These are phyloP conservation scores for Neofusicoccum cordaticola DNA, from an alignment of 2,329 filamentous ascomycete genomes.

Conservation along the genomic window DNA sequence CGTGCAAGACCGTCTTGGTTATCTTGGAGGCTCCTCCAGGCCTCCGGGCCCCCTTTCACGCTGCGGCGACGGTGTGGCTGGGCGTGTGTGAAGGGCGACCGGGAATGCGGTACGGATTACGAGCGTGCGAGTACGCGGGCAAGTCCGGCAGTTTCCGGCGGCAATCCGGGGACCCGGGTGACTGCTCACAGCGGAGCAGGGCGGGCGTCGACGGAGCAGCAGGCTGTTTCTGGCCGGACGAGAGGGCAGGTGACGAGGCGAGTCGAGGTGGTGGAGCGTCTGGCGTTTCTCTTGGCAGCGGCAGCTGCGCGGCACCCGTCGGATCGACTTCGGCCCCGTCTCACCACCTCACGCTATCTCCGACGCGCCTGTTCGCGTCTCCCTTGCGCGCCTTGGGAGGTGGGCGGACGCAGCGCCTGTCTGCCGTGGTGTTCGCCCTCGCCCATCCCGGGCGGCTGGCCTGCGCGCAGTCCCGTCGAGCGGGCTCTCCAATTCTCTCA, in stretches of 20 bases:
- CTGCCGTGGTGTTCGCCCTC: no score
- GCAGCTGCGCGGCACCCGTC: no score
- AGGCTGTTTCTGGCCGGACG: not conserved
- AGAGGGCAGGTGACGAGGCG: not conserved
- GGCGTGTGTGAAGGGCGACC: not conserved
- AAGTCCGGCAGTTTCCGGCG: not conserved
- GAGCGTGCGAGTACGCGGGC: not conserved
- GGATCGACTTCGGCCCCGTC: no score
- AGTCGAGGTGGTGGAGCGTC: not conserved
- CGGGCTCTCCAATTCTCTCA: not conserved
- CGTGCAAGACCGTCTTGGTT: not conserved
- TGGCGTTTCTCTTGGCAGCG: not conserved
- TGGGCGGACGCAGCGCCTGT: no score
- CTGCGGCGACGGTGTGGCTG: not conserved
- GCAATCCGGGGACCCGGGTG: not conserved
- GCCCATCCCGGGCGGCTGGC: no score
- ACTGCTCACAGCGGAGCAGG: not conserved
- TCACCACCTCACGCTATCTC: no score
- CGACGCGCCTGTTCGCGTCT: no score
- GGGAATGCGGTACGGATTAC: not conserved
- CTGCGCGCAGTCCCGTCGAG: not conserved
- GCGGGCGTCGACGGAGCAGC: not conserved
- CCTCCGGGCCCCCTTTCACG: not conserved
- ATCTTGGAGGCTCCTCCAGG: no score
- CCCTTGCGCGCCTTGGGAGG: no score